These are phyloP conservation scores for Pseudoturritis turrita DNA, from an alignment of 345 rosid species.

Conservation along the genomic window DNA sequence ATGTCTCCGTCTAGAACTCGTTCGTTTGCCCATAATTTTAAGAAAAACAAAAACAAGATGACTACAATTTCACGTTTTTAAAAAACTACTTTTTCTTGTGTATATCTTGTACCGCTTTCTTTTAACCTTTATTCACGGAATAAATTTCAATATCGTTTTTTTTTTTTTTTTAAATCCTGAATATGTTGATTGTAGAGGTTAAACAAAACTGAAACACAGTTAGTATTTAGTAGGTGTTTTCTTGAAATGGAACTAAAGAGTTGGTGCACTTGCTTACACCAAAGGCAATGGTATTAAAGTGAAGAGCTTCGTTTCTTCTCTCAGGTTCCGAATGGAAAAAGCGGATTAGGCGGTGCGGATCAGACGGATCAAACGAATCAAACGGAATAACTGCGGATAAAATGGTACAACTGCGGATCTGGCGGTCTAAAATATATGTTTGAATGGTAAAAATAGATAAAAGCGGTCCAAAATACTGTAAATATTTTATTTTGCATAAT, in stretches of 20 bases:
- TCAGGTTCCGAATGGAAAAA: no score
- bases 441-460: no score
- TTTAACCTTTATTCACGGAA: background rate
- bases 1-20: background rate
- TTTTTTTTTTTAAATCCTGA: no score
- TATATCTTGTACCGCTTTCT: slow-evolving; percentile 23
- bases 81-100: background rate
- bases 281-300: slow-evolving; percentile 10
- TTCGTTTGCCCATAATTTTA: background rate
- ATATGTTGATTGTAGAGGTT: slow-evolving; percentile 14
- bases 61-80: slow-evolving; percentile 7
- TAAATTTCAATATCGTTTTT: no score
- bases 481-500: no score
- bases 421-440: no score
- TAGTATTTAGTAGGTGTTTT: slow-evolving; percentile 15
- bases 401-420: no score
- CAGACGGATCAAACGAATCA: no score
- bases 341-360: no score
- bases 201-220: slow-evolving; percentile 16
- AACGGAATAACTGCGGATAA: no score
- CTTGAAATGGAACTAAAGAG: slow-evolving; percentile 28
- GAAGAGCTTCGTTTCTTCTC: background rate
- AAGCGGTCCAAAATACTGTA: no score
- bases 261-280: slow-evolving; percentile 28
- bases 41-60: background rate